Evolutionary conservation across 2,329 filamentous ascomycete genomes (phyloP).

Genomic region (Coccinonectria pachysandricola): DNA sequence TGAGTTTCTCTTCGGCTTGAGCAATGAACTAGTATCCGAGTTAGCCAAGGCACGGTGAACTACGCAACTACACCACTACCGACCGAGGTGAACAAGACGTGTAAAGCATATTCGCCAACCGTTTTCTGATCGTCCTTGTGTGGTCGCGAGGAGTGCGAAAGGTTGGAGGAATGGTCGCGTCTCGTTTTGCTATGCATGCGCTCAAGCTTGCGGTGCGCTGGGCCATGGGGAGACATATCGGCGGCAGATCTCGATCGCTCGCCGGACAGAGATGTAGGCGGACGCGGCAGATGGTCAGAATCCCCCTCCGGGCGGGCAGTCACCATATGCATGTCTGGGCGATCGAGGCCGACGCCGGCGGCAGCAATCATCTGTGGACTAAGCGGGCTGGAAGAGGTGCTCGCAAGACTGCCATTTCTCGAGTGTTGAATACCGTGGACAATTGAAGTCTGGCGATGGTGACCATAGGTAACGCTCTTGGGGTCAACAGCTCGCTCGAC

Average conservation of each 20-base stretch:
- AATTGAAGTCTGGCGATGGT: constrained; percentile 94
- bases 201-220: constrained; percentile 44
- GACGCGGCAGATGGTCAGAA: constrained; percentile 26
- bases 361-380: constrained; percentile 78
- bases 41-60: constrained; percentile 6
- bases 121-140: constrained; percentile 73
- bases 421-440: constrained; percentile 93
- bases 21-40: constrained; percentile 61
- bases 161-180: constrained; percentile 63
- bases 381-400: constrained; percentile 71
- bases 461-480: constrained; percentile 56
- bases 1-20: constrained; percentile 93
- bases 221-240: constrained; percentile 33
- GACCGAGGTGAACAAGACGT: constrained; percentile 89
- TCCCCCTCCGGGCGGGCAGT: constrained; percentile 36
- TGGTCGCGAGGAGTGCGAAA: constrained; percentile 64
- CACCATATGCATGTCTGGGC: constrained; percentile 39
- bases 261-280: constrained; percentile 39
- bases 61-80: constrained; percentile 21
- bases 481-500: constrained; percentile 44
- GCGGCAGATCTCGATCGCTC: constrained; percentile 38
- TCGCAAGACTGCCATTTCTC: constrained; percentile 77
- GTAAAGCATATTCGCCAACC: constrained; percentile 93
- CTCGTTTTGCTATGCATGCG: constrained; percentile 57
- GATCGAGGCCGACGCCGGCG: constrained; percentile 47